Evolutionary conservation across 192 early-diverging fungal genomes (phyloP).

Genomic region (Rhizoclosmatium globosum): DNA sequence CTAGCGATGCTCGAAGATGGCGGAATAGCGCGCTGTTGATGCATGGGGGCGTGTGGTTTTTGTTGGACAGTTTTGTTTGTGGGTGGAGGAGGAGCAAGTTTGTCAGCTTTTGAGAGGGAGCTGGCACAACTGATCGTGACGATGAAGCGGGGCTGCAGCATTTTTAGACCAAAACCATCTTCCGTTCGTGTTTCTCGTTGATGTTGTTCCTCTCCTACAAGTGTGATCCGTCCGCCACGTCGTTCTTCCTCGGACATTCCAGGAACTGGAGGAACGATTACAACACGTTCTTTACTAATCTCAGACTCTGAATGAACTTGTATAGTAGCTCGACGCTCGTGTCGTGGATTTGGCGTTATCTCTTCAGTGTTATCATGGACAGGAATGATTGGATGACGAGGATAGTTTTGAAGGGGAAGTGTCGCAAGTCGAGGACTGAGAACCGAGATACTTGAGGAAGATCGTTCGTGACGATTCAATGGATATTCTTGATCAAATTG

Average conservation of each 20-base stretch:
- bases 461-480: background rate
- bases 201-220: background rate
- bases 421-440: background rate
- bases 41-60: background rate
- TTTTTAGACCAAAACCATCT: conserved; percentile 4
- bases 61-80: background rate
- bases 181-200: background rate
- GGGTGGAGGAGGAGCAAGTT: background rate
- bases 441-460: background rate
- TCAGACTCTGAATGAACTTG: conserved; percentile 3
- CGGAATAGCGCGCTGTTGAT: too few relatives aligned
- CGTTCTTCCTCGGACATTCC: conserved; percentile 32
- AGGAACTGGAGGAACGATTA: conserved; percentile 28
- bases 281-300: background rate
- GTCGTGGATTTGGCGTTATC: background rate
- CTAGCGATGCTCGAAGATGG: too few relatives aligned
- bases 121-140: background rate
- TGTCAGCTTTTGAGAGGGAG: background rate
- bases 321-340: background rate
- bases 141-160: background rate
- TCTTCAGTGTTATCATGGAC: background rate
- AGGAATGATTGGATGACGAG: background rate
- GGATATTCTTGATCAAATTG: conserved; percentile 1
- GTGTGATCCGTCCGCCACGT: background rate
- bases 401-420: background rate